Base-by-base conservation (phyloP, 2,329 filamentous ascomycete genomes). In the Ophiocordyceps australis region DNA sequence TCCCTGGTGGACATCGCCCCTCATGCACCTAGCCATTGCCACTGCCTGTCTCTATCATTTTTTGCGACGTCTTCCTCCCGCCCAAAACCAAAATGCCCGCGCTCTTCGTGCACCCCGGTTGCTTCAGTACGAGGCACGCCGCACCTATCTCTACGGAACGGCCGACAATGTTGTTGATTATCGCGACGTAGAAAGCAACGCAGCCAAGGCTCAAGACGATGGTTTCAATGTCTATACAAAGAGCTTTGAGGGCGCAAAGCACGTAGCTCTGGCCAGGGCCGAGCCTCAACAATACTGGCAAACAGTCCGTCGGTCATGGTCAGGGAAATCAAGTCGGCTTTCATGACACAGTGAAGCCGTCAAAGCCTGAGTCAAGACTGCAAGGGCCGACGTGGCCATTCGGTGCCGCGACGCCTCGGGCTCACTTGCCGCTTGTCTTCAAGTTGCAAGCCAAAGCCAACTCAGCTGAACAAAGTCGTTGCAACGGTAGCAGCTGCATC, bases 81-180 rank as follows among this genome's bases (percentile, higher is more conserved):
- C 41, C 6, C 38, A 55, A 7, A 40, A 46, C 9, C 38, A 32
- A 28, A 53, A 51, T 32, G 49, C 40, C 12, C 38, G 40, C 29
- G 44, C 45, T 25, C 45, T 58, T 28, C 59, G 58, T 26, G 40
- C 49, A 14, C 26, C 30, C 16, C 29, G 31, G 7, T 34, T 42
- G 19, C 38, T 52, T 24, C 39, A 36, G 9, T 38, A 36, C 17
- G 59, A 65, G 40, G 46, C 46, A 4, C 44, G 52, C 13, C 48
- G 65, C 19, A 45, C 53, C n/a, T 71, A 69, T 32, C 32, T 69
- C 12, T 70, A 66, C 31, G 55, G 59, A 9, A 46, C 50, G 19
- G 50, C 41, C 2, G 65, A 71, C 36, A 30, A 36, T 19, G 47
- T 67, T 32, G 55, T 70, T 5, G 41, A 48, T 3, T 57, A 46